Percentiles rank a stretch among this genome's conserved stretches.
phyloP scores from a whole-genome alignment of 768 basidiomycete species.

The Leccinum subgranulosum region DNA sequence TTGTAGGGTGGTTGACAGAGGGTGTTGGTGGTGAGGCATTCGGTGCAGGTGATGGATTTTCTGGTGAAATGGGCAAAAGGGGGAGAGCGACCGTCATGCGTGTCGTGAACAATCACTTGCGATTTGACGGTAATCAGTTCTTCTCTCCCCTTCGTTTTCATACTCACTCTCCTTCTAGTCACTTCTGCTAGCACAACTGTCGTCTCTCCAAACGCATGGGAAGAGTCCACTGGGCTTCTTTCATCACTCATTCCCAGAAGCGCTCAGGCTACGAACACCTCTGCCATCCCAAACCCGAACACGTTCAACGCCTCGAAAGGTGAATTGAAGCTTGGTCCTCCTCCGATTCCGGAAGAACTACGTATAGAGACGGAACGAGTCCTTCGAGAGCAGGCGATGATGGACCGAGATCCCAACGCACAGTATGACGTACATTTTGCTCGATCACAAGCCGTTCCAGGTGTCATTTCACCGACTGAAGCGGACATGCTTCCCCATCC shows the following conservation, averaged over 20 bases:
- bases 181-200: constrained; percentile 66
- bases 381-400: constrained; percentile 76
- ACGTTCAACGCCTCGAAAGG: constrained; percentile 76
- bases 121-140: constrained; percentile 71
- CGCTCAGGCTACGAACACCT: constrained; percentile 35
- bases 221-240: constrained; percentile 82
- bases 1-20: constrained; percentile 96
- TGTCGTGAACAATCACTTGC: constrained; percentile 91
- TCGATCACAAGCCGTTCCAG: constrained; percentile 48
- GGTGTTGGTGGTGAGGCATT: constrained; percentile 83
- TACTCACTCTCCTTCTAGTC: constrained; percentile 44
- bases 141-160: background rate
- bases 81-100: constrained; percentile 89
- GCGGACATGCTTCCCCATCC: constrained; percentile 80
- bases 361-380: constrained; percentile 76
- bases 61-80: constrained; percentile 77
- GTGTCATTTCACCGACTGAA: constrained; percentile 61
- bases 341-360: constrained; percentile 76
- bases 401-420: constrained; percentile 64
- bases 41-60: constrained; percentile 75
- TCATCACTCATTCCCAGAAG: constrained; percentile 72
- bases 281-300: constrained; percentile 55
- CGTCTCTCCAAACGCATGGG: constrained; percentile 67
- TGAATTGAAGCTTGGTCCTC: constrained; percentile 81
- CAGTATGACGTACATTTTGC: constrained; percentile 62